Percentiles rank a stretch among this genome's conserved stretches.
Conservation (phyloP, 1,284 basidiomycete genomes). For the Phenoliferia sp. region DNA sequence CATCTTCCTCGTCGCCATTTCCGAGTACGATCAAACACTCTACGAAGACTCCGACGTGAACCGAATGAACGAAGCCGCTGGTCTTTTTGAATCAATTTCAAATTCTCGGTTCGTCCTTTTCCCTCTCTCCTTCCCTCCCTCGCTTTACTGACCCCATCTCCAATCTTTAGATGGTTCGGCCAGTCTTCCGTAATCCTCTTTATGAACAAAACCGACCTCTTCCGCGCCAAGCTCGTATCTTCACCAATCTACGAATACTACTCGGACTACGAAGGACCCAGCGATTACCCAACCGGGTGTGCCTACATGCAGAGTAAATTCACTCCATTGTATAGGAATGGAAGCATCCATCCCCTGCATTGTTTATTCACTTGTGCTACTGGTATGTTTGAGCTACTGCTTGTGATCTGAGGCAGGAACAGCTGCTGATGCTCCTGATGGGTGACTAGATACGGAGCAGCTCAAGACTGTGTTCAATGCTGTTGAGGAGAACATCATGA, state of each 20-base stretch:
- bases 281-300: constrained; percentile 31
- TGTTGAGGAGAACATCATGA: constrained; percentile 32
- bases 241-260: constrained; percentile 35
- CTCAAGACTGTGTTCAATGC: constrained; percentile 29
- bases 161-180: constrained; percentile 36
- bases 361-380: constrained; percentile 26
- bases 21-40: constrained; percentile 39
- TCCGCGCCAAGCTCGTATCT: constrained; percentile 44
- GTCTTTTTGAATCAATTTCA: constrained; percentile 44
- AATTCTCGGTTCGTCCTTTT: constrained; percentile 24
- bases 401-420: not conserved
- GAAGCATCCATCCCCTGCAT: constrained; percentile 20
- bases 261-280: constrained; percentile 32
- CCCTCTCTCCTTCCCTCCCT: not conserved
- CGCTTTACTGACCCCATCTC: not conserved
- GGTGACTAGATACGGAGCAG: constrained; percentile 28
- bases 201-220: constrained; percentile 82
- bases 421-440: not conserved
- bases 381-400: not conserved
- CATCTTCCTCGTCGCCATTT: constrained; percentile 41
- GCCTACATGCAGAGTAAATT: constrained; percentile 34
- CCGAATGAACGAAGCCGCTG: constrained; percentile 46
- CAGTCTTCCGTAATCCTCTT: constrained; percentile 35
- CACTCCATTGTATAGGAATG: constrained; percentile 29
- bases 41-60: constrained; percentile 38